Percentiles rank a stretch among this genome's conserved stretches.
Evolutionary conservation across 805 yeast species (phyloP).

Genomic region (Nakazawaea sp.): DNA sequence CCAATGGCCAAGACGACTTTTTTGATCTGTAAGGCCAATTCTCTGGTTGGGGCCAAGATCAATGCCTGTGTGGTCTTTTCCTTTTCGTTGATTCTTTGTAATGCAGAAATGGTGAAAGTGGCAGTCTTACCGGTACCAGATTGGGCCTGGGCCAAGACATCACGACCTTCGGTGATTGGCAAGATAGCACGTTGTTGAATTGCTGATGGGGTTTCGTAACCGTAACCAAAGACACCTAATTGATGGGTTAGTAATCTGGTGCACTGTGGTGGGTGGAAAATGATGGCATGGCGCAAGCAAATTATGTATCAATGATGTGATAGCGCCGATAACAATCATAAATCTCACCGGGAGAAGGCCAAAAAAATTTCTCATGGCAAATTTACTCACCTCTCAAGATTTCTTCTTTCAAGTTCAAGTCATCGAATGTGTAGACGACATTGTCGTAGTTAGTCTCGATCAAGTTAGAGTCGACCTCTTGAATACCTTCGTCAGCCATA

Average conservation of each 20-base stretch:
- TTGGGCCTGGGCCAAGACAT: conserved; percentile 97
- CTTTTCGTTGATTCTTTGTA: conserved; percentile 75
- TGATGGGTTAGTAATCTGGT: conserved; percentile 3
- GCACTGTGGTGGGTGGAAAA: too few species aligned
- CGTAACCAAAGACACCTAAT: conserved; percentile 71
- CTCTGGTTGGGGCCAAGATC: conserved; percentile 93
- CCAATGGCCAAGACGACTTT: conserved; percentile 84
- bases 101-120: conserved; percentile 90
- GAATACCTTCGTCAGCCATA: conserved; percentile 61
- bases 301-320: too few species aligned
- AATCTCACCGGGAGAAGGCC: too few species aligned
- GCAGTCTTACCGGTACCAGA: conserved; percentile 99
- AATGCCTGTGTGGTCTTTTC: conserved; percentile 80
- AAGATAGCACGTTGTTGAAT: conserved; percentile 96
- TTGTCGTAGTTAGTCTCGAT: conserved; percentile 97
- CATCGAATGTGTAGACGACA: conserved; percentile 71
- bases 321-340: too few species aligned
- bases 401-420: conserved; percentile 65
- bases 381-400: conserved; percentile 54
- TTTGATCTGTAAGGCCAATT: conserved; percentile 89
- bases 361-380: too few species aligned
- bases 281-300: too few species aligned
- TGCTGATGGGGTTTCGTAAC: conserved; percentile 95
- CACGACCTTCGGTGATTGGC: conserved; percentile 92
- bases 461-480: conserved; percentile 74